Conservation (phyloP, 2,329 filamentous ascomycete species). For the Fulvia fulva region DNA sequence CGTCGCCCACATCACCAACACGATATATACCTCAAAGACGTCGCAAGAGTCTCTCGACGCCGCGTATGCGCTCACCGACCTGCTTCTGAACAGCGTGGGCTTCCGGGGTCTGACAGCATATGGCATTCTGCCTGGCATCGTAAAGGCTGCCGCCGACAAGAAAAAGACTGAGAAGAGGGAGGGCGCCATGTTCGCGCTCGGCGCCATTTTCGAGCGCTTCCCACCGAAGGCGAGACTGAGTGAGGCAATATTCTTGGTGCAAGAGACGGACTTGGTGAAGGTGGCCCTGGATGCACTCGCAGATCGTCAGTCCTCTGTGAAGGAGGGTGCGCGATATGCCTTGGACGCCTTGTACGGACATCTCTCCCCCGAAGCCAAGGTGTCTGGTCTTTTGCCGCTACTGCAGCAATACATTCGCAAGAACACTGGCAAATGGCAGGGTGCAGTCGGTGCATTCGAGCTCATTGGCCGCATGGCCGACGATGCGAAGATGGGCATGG, state of each 20-base stretch:
- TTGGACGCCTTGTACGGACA: constrained; percentile 81
- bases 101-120: constrained; percentile 60
- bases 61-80: constrained; percentile 60
- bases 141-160: constrained; percentile 85
- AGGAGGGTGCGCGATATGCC: constrained; percentile 89
- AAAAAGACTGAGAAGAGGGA: constrained; percentile 83
- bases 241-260: constrained; percentile 77
- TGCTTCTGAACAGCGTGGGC: constrained; percentile 62
- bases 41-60: constrained; percentile 58
- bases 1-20: constrained; percentile 40
- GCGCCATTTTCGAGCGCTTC: constrained; percentile 88
- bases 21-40: constrained; percentile 48
- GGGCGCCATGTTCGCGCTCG: constrained; percentile 90
- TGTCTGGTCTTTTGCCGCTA: constrained; percentile 74
- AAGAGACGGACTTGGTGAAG: constrained; percentile 69
- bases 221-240: constrained; percentile 70
- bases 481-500: constrained; percentile 82
- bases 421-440: constrained; percentile 94
- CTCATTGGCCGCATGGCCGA: constrained; percentile 90
- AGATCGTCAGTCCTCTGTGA: constrained; percentile 85
- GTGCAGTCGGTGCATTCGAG: constrained; percentile 79
- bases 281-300: constrained; percentile 78
- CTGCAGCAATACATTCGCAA: constrained; percentile 73
- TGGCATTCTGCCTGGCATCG: constrained; percentile 59
- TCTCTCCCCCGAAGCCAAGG: constrained; percentile 75